A percentile compares a stretch with the other conserved stretches of the same genome.
These are phyloP conservation scores for Candida gigantensis DNA, from an alignment of 1,139 yeast species.

Conservation along the genomic window DNA sequence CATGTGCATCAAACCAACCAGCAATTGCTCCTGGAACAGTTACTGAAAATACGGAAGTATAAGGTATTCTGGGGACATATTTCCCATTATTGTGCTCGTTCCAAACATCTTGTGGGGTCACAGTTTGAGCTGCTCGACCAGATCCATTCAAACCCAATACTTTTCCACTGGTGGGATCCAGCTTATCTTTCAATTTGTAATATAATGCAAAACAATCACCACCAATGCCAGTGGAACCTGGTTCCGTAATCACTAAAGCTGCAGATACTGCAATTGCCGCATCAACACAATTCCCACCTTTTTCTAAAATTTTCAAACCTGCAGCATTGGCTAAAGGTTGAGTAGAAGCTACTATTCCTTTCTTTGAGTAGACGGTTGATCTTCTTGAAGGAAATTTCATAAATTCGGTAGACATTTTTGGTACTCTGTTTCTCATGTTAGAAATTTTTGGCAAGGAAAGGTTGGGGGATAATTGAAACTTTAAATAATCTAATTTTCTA, in stretches of 20 bases:
- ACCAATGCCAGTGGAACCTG: slow-evolving; percentile 79
- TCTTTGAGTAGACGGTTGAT: slow-evolving; percentile 73
- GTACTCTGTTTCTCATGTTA: not conserved
- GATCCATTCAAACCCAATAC: slow-evolving; percentile 76
- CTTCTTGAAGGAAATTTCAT: slow-evolving; percentile 57
- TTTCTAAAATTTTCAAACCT: slow-evolving; percentile 62
- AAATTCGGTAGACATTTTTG: slow-evolving; percentile 18
- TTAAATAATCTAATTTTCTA: too few relatives aligned
- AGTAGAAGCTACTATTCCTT: slow-evolving; percentile 73
- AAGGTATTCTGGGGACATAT: slow-evolving; percentile 44
- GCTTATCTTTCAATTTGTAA: slow-evolving; percentile 49
- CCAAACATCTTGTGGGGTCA: slow-evolving; percentile 52
- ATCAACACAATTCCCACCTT: slow-evolving; percentile 80
- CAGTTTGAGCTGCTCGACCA: slow-evolving; percentile 63
- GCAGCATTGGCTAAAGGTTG: slow-evolving; percentile 81
- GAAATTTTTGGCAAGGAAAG: not conserved
- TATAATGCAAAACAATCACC: slow-evolving; percentile 78
- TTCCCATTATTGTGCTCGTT: slow-evolving; percentile 41
- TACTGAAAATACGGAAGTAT: slow-evolving; percentile 56
- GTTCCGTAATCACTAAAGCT: slow-evolving; percentile 70
- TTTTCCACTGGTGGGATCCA: slow-evolving; percentile 19
- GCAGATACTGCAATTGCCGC: slow-evolving; percentile 84
- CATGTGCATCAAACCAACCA: slow-evolving; percentile 72
- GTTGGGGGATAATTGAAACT: too few relatives aligned
- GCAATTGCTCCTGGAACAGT: slow-evolving; percentile 81